phyloP scores from a whole-genome alignment of 768 basidiomycete species.

The Russula brevipes region DNA sequence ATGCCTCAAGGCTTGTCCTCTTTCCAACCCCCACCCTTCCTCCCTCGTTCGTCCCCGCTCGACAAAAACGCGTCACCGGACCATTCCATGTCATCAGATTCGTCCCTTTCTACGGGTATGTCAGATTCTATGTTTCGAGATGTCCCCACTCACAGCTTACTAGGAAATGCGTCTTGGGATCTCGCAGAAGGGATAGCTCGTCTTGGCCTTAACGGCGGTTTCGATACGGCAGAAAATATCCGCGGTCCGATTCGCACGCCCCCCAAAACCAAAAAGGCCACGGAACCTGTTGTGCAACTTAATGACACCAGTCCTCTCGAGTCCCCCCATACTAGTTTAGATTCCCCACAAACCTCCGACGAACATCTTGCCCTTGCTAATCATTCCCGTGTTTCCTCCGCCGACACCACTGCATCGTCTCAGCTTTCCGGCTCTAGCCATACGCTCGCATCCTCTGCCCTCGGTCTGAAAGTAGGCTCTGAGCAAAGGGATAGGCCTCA shows the following conservation, averaged over 20 bases:
- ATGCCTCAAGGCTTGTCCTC: slow-evolving; percentile 22
- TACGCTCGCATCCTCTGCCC: slow-evolving; percentile 48
- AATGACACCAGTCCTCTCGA: slow-evolving; percentile 68
- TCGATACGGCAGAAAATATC: slow-evolving; percentile 40
- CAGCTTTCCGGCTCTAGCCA: slow-evolving; percentile 52
- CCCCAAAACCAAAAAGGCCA: slow-evolving; percentile 56
- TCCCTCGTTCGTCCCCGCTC: slow-evolving; percentile 20
- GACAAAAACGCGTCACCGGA: slow-evolving; percentile 29
- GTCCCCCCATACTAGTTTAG: slow-evolving; percentile 63
- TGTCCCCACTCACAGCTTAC: slow-evolving; percentile 52
- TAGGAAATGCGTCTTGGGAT: slow-evolving; percentile 50
- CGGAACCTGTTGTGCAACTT: slow-evolving; percentile 49
- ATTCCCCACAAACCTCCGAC: slow-evolving; percentile 64
- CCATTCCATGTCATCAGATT: slow-evolving; percentile 31
- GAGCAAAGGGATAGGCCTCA: slow-evolving; percentile 75
- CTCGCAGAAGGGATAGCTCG: slow-evolving; percentile 69
- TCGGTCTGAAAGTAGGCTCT: slow-evolving; percentile 48
- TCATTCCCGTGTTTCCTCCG: slow-evolving; percentile 81
- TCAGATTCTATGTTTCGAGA: slow-evolving; percentile 61
- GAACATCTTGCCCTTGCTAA: slow-evolving; percentile 55
- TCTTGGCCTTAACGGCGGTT: slow-evolving; percentile 57
- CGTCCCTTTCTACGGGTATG: slow-evolving; percentile 33
- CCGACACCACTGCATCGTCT: slow-evolving; percentile 63
- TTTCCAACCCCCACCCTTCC: slow-evolving; percentile 23
- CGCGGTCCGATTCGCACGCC: slow-evolving; percentile 55